Percentiles rank a stretch among this genome's conserved stretches.
phyloP scores from a whole-genome alignment of 1,284 basidiomycete species.

The Retiboletus flavoniger region DNA sequence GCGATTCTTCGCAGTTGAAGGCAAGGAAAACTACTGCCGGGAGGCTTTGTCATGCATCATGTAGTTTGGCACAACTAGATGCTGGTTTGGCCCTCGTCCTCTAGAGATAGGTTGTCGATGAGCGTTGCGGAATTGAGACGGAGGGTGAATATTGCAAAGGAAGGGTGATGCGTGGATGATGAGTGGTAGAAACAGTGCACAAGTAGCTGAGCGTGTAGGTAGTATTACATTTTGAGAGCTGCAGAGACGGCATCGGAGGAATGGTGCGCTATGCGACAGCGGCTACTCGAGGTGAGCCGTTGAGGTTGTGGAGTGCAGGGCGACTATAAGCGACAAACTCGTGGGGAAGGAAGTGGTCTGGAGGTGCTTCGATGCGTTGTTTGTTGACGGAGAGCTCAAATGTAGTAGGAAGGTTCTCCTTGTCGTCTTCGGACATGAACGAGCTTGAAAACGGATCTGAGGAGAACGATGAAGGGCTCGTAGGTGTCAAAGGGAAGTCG shows the following conservation, averaged over 20 bases:
- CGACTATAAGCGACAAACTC: constrained; percentile 76
- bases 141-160: constrained; percentile 57
- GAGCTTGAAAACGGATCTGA: constrained; percentile 56
- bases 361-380: constrained; percentile 59
- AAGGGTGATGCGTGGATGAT: constrained; percentile 76
- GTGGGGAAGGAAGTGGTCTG: constrained; percentile 75
- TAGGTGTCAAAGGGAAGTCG: constrained; percentile 78
- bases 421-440: constrained; percentile 62
- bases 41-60: constrained; percentile 17
- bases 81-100: constrained; percentile 19
- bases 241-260: constrained; percentile 11
- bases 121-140: constrained; percentile 49
- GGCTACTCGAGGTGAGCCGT: constrained; percentile 43
- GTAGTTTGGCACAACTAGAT: constrained; percentile 28
- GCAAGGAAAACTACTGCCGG: constrained; percentile 28
- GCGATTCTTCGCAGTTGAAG: constrained; percentile 31
- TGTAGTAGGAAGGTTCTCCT: constrained; percentile 70
- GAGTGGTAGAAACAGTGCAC: constrained; percentile 59
- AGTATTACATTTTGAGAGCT: constrained; percentile 76
- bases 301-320: constrained; percentile 66
- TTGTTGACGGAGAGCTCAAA: constrained; percentile 74
- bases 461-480: constrained; percentile 56
- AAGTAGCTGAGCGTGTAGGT: constrained; percentile 57
- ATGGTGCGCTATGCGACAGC: constrained; percentile 52
- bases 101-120: constrained; percentile 47